Evolutionary conservation across 495 filamentous ascomycete genomes (phyloP).

Genomic region (Copromyces sp.): DNA sequence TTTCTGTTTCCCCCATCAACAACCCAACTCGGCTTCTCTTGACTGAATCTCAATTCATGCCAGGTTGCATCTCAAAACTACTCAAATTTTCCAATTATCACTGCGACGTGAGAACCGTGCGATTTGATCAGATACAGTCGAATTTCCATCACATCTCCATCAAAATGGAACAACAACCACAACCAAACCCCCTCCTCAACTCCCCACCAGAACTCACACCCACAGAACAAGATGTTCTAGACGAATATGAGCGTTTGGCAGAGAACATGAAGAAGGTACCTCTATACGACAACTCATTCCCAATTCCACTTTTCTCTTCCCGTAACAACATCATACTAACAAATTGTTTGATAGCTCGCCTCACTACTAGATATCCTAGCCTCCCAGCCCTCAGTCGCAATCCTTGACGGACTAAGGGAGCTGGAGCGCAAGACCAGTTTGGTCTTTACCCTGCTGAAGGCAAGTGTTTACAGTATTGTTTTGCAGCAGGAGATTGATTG

Average conservation of each 20-base stretch:
- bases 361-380: slow-evolving; percentile 50
- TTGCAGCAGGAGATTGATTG: slow-evolving; percentile 85
- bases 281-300: slow-evolving; percentile 21
- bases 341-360: slow-evolving; percentile 42
- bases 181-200: slow-evolving; percentile 15
- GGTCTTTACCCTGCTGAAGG: slow-evolving; percentile 91
- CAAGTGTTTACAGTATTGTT: slow-evolving; percentile 96
- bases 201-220: slow-evolving; percentile 52
- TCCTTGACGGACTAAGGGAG: slow-evolving; percentile 73
- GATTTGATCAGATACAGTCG: neutral
- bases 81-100: neutral
- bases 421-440: slow-evolving; percentile 89
- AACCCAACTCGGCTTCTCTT: neutral
- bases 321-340: neutral
- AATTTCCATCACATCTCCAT: neutral
- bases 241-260: slow-evolving; percentile 80
- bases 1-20: neutral
- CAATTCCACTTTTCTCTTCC: slow-evolving; percentile 13
- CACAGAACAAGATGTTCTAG: slow-evolving; percentile 86
- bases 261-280: slow-evolving; percentile 84
- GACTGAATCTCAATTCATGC: neutral
- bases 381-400: slow-evolving; percentile 53
- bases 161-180: slow-evolving; percentile 23
- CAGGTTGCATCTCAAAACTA: neutral
- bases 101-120: neutral